phyloP scores from a whole-genome alignment of 495 filamentous ascomycete genomes.

The Tuber umbilicatum region DNA sequence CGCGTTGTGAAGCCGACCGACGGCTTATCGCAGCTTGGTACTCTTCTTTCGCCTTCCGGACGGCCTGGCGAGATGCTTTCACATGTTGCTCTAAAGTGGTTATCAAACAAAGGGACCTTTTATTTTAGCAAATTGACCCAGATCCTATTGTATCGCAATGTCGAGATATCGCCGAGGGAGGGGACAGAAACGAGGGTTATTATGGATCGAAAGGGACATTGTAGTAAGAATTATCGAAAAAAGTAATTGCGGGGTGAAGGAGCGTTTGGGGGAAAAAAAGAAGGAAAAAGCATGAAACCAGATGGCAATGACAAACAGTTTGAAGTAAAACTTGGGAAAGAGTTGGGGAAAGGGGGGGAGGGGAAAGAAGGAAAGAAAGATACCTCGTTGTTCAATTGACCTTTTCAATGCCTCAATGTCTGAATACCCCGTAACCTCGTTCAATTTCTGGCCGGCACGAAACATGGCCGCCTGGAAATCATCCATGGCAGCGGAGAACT shows the following conservation, averaged over 20 bases:
- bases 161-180: not conserved
- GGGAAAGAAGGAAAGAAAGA: slow-evolving; percentile 1
- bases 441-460: slow-evolving; percentile 76
- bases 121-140: not conserved
- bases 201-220: not conserved
- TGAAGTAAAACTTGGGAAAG: not conserved
- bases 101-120: not conserved
- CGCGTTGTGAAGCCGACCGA: slow-evolving; percentile 81
- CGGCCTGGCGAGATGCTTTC: slow-evolving; percentile 54
- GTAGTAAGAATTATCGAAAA: slow-evolving; percentile 20
- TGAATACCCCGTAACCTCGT: slow-evolving; percentile 88
- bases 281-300: not conserved
- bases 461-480: slow-evolving; percentile 76
- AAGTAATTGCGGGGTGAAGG: not conserved
- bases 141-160: not conserved
- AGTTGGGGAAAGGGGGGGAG: slow-evolving; percentile 9
- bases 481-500: slow-evolving; percentile 77
- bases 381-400: slow-evolving; percentile 64
- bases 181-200: not conserved
- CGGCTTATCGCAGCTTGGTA: slow-evolving; percentile 72
- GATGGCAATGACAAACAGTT: not conserved
- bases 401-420: slow-evolving; percentile 80
- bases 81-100: slow-evolving; percentile 54
- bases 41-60: slow-evolving; percentile 62
- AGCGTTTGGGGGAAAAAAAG: not conserved